Percentiles rank a stretch among this genome's conserved stretches.
These are phyloP conservation scores for Talaromyces sp. DNA, from an alignment of 2,329 filamentous ascomycete species.

Conservation along the genomic window DNA sequence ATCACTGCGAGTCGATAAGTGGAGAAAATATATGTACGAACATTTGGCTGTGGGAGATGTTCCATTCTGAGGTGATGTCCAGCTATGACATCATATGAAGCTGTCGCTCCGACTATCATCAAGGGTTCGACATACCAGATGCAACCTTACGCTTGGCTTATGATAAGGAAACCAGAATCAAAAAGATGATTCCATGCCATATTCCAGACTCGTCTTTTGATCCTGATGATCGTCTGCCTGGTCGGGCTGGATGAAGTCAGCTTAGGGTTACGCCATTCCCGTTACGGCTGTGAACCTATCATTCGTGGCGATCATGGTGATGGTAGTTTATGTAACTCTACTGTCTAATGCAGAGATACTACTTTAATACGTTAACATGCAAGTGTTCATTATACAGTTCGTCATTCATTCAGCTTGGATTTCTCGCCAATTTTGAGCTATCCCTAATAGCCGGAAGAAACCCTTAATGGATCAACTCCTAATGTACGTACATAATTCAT, in stretches of 20 bases:
- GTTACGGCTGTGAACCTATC: not conserved
- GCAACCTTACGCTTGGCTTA: not conserved
- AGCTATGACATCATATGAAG: conserved; percentile 15
- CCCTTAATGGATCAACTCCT: not conserved
- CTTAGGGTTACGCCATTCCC: not conserved
- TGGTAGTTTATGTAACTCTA: not conserved
- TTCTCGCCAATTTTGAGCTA: not conserved
- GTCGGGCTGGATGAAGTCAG: not conserved
- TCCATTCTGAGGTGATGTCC: not conserved
- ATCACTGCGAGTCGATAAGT: not conserved
- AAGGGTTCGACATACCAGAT: not conserved
- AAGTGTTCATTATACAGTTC: not conserved
- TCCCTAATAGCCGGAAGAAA: not conserved
- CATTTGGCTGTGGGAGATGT: not conserved
- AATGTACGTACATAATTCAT: conserved; percentile 1
- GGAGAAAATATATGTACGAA: not conserved
- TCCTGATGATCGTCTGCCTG: not conserved
- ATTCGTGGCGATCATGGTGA: not conserved
- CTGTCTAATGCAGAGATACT: not conserved
- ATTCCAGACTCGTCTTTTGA: not conserved
- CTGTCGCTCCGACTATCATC: not conserved
- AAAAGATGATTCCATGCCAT: not conserved
- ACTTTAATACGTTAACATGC: not conserved
- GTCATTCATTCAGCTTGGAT: not conserved
- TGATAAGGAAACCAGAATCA: not conserved